Percentiles rank a stretch among this genome's conserved stretches.
phyloP scores from a whole-genome alignment of 192 early-diverging fungal species.

The Rhizophagus sp. region DNA sequence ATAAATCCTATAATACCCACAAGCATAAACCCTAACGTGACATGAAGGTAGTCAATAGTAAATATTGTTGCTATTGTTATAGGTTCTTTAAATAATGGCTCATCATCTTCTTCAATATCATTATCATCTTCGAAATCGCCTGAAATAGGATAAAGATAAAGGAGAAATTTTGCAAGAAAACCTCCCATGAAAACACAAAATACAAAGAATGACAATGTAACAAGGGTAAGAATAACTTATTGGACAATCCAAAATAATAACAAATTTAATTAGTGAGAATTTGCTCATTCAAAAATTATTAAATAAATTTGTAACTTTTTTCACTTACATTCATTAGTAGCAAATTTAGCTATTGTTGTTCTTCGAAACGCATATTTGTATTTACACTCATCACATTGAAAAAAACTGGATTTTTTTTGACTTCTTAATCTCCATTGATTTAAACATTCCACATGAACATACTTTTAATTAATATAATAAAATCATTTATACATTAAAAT shows the following conservation, averaged over 20 bases:
- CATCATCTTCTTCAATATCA: neutral
- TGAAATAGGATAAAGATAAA: conserved; percentile 24
- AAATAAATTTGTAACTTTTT: conserved; percentile 37
- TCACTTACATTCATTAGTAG: conserved; percentile 50
- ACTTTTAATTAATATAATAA: conserved; percentile 18
- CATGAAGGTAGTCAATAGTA: conserved; percentile 41
- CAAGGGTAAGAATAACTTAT: conserved; percentile 33
- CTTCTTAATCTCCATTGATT: conserved; percentile 56
- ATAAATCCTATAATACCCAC: conserved; percentile 47
- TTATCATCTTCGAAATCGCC: conserved; percentile 33
- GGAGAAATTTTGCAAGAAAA: conserved; percentile 29
- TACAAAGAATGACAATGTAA: conserved; percentile 32
- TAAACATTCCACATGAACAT: conserved; percentile 52
- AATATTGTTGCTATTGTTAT: conserved; percentile 42
- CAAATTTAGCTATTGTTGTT: conserved; percentile 49
- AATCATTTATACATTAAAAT: neutral
- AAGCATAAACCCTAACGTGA: conserved; percentile 44
- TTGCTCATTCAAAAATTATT: conserved; percentile 30
- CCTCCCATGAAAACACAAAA: conserved; percentile 35
- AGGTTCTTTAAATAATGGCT: conserved; percentile 33
- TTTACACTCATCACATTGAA: conserved; percentile 62
- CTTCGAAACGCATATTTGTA: conserved; percentile 56
- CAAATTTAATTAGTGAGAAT: conserved; percentile 24
- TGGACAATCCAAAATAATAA: neutral
- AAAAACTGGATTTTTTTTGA: conserved; percentile 55